phyloP scores from a whole-genome alignment of 2,329 filamentous ascomycete species.

The Exophiala spinifera region DNA sequence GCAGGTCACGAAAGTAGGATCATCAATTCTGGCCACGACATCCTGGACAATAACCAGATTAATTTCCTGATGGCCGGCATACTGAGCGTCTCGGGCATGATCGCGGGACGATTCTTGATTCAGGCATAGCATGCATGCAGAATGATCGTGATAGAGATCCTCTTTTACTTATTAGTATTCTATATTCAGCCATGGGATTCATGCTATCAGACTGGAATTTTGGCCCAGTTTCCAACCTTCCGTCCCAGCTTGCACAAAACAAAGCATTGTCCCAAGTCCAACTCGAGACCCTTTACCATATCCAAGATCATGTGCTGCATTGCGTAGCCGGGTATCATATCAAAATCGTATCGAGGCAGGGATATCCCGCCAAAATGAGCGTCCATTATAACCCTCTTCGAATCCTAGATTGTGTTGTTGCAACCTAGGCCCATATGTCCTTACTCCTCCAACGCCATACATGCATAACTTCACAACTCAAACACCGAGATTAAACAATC shows the following conservation, averaged over 20 bases:
- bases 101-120: slow-evolving; percentile 39
- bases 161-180: neutral
- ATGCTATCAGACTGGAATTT: too few relatives aligned
- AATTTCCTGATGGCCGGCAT: slow-evolving; percentile 85
- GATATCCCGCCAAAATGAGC: neutral
- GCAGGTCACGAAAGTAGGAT: slow-evolving; percentile 54
- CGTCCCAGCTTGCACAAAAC: too few relatives aligned
- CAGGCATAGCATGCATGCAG: slow-evolving; percentile 1
- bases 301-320: too few relatives aligned
- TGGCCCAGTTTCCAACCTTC: too few relatives aligned
- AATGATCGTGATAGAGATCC: neutral
- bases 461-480: too few relatives aligned
- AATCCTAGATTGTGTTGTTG: neutral
- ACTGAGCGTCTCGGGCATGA: slow-evolving; percentile 79
- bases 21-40: slow-evolving; percentile 64
- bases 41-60: slow-evolving; percentile 93
- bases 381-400: neutral
- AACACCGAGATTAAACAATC: neutral
- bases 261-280: too few relatives aligned
- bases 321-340: too few relatives aligned
- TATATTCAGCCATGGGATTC: too few relatives aligned
- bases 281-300: too few relatives aligned
- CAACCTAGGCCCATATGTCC: neutral
- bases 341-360: too few relatives aligned
- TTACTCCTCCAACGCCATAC: neutral